Conservation (phyloP, 257 asterid species). For the Prunella vulgaris region DNA sequence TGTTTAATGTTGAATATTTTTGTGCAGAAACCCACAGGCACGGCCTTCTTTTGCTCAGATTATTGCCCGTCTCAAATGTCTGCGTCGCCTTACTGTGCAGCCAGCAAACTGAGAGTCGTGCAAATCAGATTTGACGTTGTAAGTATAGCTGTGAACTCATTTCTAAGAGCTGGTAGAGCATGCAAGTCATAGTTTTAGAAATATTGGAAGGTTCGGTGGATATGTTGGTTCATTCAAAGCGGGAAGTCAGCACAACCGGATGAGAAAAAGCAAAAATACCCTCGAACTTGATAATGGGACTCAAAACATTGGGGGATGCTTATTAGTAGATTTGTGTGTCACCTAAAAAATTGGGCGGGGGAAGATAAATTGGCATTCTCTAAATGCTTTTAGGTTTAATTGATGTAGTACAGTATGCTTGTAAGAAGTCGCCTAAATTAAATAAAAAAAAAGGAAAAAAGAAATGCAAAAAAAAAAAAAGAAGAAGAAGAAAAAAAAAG, state of each 20-base stretch:
- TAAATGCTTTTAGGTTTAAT: constrained; percentile 23
- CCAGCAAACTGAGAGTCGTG: constrained; percentile 35
- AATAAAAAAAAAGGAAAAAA: background rate
- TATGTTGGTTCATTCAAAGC: constrained; percentile 85
- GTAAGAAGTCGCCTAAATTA: constrained; percentile 23
- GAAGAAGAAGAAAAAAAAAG: background rate
- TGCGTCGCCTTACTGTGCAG: constrained; percentile 54
- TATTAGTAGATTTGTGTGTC: constrained; percentile 17
- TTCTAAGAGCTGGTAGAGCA: constrained; percentile 34
- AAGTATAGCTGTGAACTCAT: constrained; percentile 28
- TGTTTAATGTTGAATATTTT: constrained; percentile 1
- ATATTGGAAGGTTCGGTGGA: constrained; percentile 32
- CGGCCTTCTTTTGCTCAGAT: constrained; percentile 92
- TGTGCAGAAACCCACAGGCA: constrained; percentile 64
- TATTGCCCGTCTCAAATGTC: constrained; percentile 68
- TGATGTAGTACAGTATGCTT: constrained; percentile 30
- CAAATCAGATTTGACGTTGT: constrained; percentile 36
- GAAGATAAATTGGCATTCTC: constrained; percentile 16
- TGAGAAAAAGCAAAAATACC: constrained; percentile 21
- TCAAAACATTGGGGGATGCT: constrained; percentile 18
- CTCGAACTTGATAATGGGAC: constrained; percentile 34
- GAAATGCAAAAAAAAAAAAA: background rate
- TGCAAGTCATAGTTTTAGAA: constrained; percentile 1
- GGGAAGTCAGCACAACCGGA: constrained; percentile 62
- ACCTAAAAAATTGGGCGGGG: constrained; percentile 20